Conservation (phyloP, 306 rosid species). For the Citrullus amarus region DNA sequence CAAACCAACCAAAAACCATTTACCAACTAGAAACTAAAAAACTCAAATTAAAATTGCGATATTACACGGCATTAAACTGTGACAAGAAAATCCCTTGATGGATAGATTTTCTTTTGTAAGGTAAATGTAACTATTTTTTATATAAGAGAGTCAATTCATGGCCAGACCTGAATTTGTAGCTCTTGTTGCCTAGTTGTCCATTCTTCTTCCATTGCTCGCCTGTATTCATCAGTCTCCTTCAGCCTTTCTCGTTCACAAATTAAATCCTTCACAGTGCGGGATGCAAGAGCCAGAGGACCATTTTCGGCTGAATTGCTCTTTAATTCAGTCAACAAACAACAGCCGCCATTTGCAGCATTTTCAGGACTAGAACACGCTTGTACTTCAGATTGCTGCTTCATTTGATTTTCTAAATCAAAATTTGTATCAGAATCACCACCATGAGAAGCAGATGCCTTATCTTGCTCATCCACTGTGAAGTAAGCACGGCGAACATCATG, state of each 20-base stretch:
- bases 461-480: slow-evolving; percentile 28
- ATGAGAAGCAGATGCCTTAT: slow-evolving; percentile 49
- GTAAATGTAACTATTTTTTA: not conserved
- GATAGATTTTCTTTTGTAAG: not conserved
- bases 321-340: not conserved
- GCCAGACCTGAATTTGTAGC: slow-evolving; percentile 69
- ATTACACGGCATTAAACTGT: not conserved
- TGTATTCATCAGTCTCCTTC: slow-evolving; percentile 84
- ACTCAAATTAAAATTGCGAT: not conserved
- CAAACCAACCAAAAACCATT: not conserved
- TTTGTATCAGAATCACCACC: slow-evolving; percentile 13
- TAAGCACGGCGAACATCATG: slow-evolving; percentile 20
- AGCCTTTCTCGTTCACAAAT: slow-evolving; percentile 63
- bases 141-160: not conserved
- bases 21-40: not conserved
- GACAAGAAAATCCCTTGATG: not conserved
- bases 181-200: slow-evolving; percentile 77
- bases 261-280: slow-evolving; percentile 23
- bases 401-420: slow-evolving; percentile 22
- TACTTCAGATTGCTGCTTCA: slow-evolving; percentile 19
- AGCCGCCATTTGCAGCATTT: slow-evolving; percentile 8
- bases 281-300: not conserved
- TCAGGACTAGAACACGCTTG: slow-evolving; percentile 34
- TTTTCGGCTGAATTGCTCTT: slow-evolving; percentile 12
- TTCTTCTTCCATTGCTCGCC: slow-evolving; percentile 67